These are phyloP conservation scores for Cordyceps militaris DNA, from an alignment of 2,329 filamentous ascomycete genomes.

Conservation along the genomic window DNA sequence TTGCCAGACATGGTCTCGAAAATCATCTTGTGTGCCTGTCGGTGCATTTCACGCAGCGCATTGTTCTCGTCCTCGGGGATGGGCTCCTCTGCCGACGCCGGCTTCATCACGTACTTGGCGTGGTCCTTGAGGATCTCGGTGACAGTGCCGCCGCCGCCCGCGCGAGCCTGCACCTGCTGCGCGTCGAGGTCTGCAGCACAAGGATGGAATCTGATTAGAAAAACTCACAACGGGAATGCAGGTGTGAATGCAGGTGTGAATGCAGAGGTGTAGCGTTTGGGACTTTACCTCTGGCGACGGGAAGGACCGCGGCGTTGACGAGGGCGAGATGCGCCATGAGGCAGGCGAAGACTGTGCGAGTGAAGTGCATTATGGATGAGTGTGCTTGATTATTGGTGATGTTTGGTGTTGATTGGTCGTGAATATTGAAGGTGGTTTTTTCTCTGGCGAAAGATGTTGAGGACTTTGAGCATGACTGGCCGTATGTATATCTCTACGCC, in stretches of 20 bases:
- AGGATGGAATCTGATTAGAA: no score
- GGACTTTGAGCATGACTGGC: neutral
- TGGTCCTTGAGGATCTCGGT: conserved; percentile 8
- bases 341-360: neutral
- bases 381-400: neutral
- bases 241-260: no score
- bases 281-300: neutral
- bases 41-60: conserved; percentile 10
- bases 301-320: neutral
- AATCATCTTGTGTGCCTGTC: neutral
- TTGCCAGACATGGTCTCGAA: neutral
- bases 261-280: no score
- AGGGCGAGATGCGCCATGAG: neutral
- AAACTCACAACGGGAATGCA: no score
- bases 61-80: conserved; percentile 6
- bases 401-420: neutral
- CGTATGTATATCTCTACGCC: neutral
- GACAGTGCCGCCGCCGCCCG: neutral
- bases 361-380: neutral
- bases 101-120: conserved; percentile 1
- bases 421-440: neutral
- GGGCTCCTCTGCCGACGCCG: neutral
- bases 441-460: neutral
- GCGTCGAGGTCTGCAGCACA: neutral
- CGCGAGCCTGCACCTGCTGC: neutral